Percentiles rank a stretch among this genome's conserved stretches.
phyloP scores from a whole-genome alignment of 2,329 filamentous ascomycete species.

The Pyricularia pennisetigena region DNA sequence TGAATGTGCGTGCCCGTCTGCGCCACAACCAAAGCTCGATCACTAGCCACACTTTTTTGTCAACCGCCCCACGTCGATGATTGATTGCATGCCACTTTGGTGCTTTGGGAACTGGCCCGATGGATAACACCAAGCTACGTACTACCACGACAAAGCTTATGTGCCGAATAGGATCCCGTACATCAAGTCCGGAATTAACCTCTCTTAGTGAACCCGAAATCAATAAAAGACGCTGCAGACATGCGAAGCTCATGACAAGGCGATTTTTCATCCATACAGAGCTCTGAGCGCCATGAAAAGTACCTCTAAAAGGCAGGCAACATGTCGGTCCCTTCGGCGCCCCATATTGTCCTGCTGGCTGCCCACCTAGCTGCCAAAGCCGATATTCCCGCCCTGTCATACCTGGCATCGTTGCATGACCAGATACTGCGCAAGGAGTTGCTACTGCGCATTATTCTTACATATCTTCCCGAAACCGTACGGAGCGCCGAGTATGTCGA shows the following conservation, averaged over 20 bases:
- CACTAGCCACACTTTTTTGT: not conserved
- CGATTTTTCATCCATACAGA: not conserved
- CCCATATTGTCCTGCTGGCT: slow-evolving; percentile 64
- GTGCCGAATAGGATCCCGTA: not conserved
- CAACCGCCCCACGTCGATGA: not conserved
- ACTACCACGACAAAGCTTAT: not conserved
- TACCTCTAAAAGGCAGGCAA: slow-evolving; percentile 2
- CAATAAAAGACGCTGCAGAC: not conserved
- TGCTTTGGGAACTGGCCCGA: not conserved
- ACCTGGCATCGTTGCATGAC: slow-evolving; percentile 33
- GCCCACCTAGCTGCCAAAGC: slow-evolving; percentile 58
- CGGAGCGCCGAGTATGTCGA: slow-evolving; percentile 52
- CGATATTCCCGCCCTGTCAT: slow-evolving; percentile 52
- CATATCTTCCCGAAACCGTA: slow-evolving; percentile 64
- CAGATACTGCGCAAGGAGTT: slow-evolving; percentile 48
- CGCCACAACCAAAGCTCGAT: not conserved
- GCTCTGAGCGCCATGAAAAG: slow-evolving; percentile 1
- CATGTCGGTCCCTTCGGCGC: slow-evolving; percentile 40
- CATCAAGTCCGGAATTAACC: not conserved
- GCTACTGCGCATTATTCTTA: slow-evolving; percentile 63
- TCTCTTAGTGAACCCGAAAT: not conserved
- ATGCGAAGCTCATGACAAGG: not conserved
- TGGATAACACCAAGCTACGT: not conserved
- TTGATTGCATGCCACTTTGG: not conserved
- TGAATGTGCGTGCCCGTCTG: not conserved